Base-by-base conservation (phyloP, 306 rosid genomes). In the Fragaria ananassa region DNA sequence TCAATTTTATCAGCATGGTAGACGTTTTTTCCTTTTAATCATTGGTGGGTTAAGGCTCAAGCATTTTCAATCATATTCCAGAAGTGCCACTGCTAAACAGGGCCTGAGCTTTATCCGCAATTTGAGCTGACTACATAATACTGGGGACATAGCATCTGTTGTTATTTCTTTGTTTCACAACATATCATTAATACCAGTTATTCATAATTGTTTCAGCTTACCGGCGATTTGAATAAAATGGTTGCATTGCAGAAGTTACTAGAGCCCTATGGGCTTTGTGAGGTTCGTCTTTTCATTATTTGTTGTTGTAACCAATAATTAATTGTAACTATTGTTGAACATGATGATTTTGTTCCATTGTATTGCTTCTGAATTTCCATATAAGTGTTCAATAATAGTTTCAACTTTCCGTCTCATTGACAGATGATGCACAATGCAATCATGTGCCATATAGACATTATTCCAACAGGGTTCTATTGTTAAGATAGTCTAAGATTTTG, bases 211-310 rank as follows among this genome's bases (percentile, higher is more conserved):
- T 42, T 79, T 79, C 82, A 87, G 91, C 88, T 87, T 34, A 87
- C 91, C 13, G 91, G 91, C 12, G 91, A 87, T 81, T 78, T 87
- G 41, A 83, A 79, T 81, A 87, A 85, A 83, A 85, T 87, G 91
- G 91, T 85, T 67, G 91, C 91, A 60, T 80, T 87, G 71, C 91
- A 87, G 87, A 81, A 74, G 75, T 78, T 87, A 45, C 76, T 87
- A 45, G 91, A 83, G 85, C 88, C 87, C 1, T 87, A 78, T 56
- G 89, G 91, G 74, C 83, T 87, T 76, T 87, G 91, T 29, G 91
- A 87, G 91, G 91, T 87, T 47, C 13, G 89, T 82, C 63, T 79
- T 74, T 41, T 66, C 15, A 58, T 66, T 35, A 64, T 47, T 62
- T n/a, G 47, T 10, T 64, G 58, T 51, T 41, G 1, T 49, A 21